Evolutionary conservation across 1,139 yeast genomes (phyloP).

Genomic region (Kurtzmaniella quercitrusa): DNA sequence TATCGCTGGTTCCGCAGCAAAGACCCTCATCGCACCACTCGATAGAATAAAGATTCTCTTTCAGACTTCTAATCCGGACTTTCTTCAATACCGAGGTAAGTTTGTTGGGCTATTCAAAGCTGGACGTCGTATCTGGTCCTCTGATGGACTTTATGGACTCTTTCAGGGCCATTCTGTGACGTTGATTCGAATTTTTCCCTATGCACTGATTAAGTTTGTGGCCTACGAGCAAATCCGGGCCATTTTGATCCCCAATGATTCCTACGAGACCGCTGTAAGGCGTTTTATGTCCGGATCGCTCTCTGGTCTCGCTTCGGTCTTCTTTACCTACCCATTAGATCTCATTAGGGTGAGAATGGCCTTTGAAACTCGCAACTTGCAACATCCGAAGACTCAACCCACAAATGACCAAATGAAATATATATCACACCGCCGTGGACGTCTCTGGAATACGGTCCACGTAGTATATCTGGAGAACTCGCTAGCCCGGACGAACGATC

Average conservation of each 20-base stretch:
- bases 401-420: constrained; percentile 19
- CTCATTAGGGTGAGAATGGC: constrained; percentile 88
- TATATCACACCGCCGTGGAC: constrained; percentile 42
- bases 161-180: constrained; percentile 97
- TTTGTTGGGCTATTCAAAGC: constrained; percentile 75
- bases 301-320: constrained; percentile 83
- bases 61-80: constrained; percentile 93
- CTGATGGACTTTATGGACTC: constrained; percentile 78
- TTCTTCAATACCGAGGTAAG: constrained; percentile 74
- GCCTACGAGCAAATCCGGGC: constrained; percentile 91
- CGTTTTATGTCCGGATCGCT: constrained; percentile 86
- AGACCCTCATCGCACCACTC: constrained; percentile 90
- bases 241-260: constrained; percentile 67
- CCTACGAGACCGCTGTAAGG: constrained; percentile 74
- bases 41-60: constrained; percentile 92
- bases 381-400: constrained; percentile 13
- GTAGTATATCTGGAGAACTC: constrained; percentile 65
- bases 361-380: constrained; percentile 60
- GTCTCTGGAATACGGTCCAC: constrained; percentile 49
- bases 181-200: constrained; percentile 84
- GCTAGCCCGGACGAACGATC: constrained; percentile 32
- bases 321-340: constrained; percentile 89
- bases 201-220: constrained; percentile 96
- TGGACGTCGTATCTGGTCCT: constrained; percentile 56
- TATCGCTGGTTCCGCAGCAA: constrained; percentile 91